Conservation (phyloP, 805 yeast species). For the Yamadazyma tumulicola region DNA sequence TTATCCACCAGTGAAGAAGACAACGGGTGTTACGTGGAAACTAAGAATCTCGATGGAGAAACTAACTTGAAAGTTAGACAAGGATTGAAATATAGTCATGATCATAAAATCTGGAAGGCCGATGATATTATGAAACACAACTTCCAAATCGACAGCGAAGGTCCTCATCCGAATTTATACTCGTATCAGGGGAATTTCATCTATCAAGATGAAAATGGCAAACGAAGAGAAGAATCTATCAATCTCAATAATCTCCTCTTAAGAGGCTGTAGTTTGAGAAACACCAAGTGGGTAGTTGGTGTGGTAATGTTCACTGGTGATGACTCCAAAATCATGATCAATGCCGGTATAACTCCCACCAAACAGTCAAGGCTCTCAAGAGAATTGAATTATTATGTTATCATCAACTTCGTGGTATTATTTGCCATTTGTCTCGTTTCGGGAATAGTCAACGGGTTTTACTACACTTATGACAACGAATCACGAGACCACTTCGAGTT, state of each 20-base stretch:
- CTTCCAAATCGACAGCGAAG: constrained; percentile 77
- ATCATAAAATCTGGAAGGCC: constrained; percentile 38
- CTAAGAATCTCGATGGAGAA: constrained; percentile 42
- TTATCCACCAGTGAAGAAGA: constrained; percentile 69
- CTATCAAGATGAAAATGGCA: constrained; percentile 15
- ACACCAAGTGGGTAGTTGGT: constrained; percentile 82
- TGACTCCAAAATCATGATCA: constrained; percentile 78
- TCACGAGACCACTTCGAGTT: constrained; percentile 68
- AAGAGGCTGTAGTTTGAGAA: constrained; percentile 76
- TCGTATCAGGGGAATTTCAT: constrained; percentile 67
- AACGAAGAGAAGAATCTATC: constrained; percentile 55
- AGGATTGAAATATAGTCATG: constrained; percentile 60
- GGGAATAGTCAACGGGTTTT: constrained; percentile 68
- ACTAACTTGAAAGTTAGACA: constrained; percentile 74
- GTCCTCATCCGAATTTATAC: constrained; percentile 77
- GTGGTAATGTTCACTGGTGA: constrained; percentile 72
- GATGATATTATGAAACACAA: constrained; percentile 38
- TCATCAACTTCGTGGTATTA: constrained; percentile 60
- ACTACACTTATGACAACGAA: constrained; percentile 42
- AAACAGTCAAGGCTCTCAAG: constrained; percentile 71
- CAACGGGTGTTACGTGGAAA: constrained; percentile 61
- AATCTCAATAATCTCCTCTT: constrained; percentile 65
- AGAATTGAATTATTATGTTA: constrained; percentile 67
- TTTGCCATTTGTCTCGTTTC: constrained; percentile 67
- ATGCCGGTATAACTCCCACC: constrained; percentile 76